Evolutionary conservation across 331 rosid species (phyloP), one percentile per base, ranked within the genome.

Genomic region (Phaseolus coccineus): DNA sequence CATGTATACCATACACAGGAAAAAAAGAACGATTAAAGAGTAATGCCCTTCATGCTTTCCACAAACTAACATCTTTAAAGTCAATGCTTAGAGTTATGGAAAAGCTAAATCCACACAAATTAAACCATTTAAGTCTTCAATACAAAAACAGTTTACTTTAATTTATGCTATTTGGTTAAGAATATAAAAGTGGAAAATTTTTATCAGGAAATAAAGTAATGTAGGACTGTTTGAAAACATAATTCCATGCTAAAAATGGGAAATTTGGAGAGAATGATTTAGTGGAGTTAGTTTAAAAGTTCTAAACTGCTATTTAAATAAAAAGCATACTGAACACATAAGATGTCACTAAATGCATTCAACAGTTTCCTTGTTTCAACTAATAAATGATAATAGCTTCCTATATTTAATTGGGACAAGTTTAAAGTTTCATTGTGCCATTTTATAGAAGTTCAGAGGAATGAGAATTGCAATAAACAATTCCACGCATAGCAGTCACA

Each of bases 391-490:
- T 61, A 46, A 46, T 24, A 79, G 56, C 31, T 66, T 51, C 50
- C 50, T 42, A 53, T 28, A 55, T 78, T 55, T 55, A 55, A 77
- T 28, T 42, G 48, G 35, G 8, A 28, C 30, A 58, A 47, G 10
- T 69, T 58, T 25, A 58, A 57, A 78, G 37, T 6, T 19, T 42
- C 69, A 55, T 11, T 27, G 27, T 28, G 59, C 6, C 25, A 55
- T 46, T 69, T 42, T 22, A 77, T 16, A 12, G 61, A 78, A 56
- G 59, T 46, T 57, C 53, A 42, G 61, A 68, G 52, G 75, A 68
- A 68, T 56, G 72, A 78, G 59, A 55, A 42, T 56, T 68, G 76
- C 58, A 68, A 68, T 55, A 68, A 69, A 66, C 56, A 77, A 39
- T 65, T 37, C 65, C 56, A 65, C 19, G 16, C 81, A 33, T 51